Evolutionary conservation across 345 rosid genomes (phyloP), one percentile per base, ranked within the genome.

Genomic region (Eutrema japonicum): DNA sequence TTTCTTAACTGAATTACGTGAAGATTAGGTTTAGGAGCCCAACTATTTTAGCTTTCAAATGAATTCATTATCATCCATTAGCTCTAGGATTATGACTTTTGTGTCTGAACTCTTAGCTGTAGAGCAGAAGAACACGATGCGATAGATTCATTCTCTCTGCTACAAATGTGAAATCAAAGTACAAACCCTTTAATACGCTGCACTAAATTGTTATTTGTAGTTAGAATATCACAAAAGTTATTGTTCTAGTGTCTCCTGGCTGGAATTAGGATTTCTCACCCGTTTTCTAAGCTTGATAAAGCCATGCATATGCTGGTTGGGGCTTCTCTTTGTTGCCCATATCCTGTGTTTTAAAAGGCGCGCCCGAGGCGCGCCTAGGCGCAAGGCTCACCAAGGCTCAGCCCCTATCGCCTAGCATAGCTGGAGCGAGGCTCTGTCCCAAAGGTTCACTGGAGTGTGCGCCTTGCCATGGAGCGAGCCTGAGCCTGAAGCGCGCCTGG

Each of bases 11-110:
- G 52, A 51, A 35, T 49, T 43, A 27, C n/a, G 37, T 49, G 47
- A 59, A 33, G n/a, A 51, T 52, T 60, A 75, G 74, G 63, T 67
- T 57, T 67, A 12, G 59, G 65, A 29, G 26, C 26, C 1, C 30
- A 47, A 55, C 36, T 33, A 62, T 4, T 41, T 0, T 47, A 42
- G 27, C 45, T 6, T 59, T 60, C 32, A 3, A 48, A 29, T 70
- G 37, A 49, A 38, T 37, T 71, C n/a, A 10, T 18, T 26, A 50
- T 18, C 35, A 43, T 56, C 49, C 32, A 45, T 57, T 64, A 11
- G 41, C 71, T 55, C 32, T 73, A 46, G 51, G 56, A 36, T 53
- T 30, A 5, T 41, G 47, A 42, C 46, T 42, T 54, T 6, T 48
- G 74, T 27, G 30, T 50, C 66, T 47, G 48, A 26, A 60, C 18